Evolutionary conservation across 768 basidiomycete genomes (phyloP).

Genomic region (Lepiota venenata): DNA sequence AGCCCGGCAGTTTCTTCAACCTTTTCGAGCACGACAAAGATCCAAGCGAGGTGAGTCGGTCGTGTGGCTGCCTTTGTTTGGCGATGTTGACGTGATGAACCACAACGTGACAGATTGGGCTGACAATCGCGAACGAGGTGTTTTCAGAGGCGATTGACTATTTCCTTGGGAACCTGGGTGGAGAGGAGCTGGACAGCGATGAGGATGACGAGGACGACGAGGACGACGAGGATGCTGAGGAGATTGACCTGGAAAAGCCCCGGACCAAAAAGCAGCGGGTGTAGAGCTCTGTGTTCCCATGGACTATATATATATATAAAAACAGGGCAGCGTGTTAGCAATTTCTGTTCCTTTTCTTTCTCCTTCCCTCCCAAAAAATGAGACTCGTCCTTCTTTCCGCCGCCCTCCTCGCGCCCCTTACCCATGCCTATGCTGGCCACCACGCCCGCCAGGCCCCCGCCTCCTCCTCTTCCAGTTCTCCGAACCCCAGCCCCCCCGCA

Average conservation of each 20-base stretch:
- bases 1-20: conserved; percentile 86
- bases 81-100: neutral
- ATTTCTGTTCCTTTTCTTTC: conserved; percentile 9
- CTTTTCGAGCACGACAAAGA: conserved; percentile 71
- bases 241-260: conserved; percentile 88
- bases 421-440: conserved; percentile 31
- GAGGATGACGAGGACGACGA: conserved; percentile 62
- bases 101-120: conserved; percentile 53
- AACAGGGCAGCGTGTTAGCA: neutral
- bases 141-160: conserved; percentile 82
- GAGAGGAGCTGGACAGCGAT: conserved; percentile 60
- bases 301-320: neutral
- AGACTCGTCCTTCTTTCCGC: conserved; percentile 24
- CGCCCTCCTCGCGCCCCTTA: conserved; percentile 37
- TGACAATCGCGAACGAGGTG: conserved; percentile 69
- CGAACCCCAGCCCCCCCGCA: conserved; percentile 8
- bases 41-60: conserved; percentile 57
- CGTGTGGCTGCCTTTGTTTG: neutral
- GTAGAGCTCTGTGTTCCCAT: conserved; percentile 23
- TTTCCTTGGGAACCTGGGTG: conserved; percentile 66
- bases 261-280: conserved; percentile 70
- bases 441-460: conserved; percentile 19
- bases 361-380: conserved; percentile 26
- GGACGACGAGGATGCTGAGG: conserved; percentile 76
- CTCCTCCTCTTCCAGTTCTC: conserved; percentile 1